A percentile compares a stretch with the other conserved stretches of the same genome.
Conservation (phyloP, 2,329 filamentous ascomycete species). For the Alternaria sp. region DNA sequence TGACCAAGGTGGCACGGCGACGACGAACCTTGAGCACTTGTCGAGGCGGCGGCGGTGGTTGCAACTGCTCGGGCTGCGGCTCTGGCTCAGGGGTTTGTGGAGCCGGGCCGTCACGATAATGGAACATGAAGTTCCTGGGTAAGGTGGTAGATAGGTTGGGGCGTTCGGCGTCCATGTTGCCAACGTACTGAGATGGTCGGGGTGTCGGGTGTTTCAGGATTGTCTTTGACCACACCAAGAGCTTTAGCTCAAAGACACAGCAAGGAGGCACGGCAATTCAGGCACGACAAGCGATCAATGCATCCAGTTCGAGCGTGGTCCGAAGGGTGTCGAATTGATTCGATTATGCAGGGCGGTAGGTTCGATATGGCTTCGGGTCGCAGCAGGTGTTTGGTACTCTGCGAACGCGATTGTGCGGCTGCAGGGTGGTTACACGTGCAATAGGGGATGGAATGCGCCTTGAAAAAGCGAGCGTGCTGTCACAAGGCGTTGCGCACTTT, state of each 20-base stretch:
- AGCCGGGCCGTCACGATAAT: conserved; percentile 56
- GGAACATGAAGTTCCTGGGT: conserved; percentile 60
- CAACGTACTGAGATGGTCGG: conserved; percentile 8
- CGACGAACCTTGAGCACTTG: conserved; percentile 60
- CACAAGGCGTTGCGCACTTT: conserved; percentile 34
- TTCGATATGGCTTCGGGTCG: conserved; percentile 32
- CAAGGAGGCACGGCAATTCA: conserved; percentile 36
- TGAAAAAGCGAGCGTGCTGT: conserved; percentile 27
- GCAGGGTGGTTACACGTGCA: conserved; percentile 45
- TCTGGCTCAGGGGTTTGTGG: conserved; percentile 59
- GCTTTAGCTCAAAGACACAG: conserved; percentile 32
- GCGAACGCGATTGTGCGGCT: conserved; percentile 49
- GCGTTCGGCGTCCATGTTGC: conserved; percentile 53
- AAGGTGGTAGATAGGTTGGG: conserved; percentile 60
- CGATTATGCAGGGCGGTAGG: conserved; percentile 41
- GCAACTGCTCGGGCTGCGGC: conserved; percentile 44
- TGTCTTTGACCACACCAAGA: conserved; percentile 22
- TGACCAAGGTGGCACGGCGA: conserved; percentile 51
- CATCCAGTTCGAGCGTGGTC: conserved; percentile 21
- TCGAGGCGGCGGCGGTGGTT: conserved; percentile 57
- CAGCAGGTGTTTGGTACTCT: conserved; percentile 44
- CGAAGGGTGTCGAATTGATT: conserved; percentile 25
- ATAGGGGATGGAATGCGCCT: conserved; percentile 36
- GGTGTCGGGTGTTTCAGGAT: conserved; percentile 15
- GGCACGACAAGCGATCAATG: conserved; percentile 24